Conservation (phyloP, 2,329 filamentous ascomycete genomes). For the Cladosporium velox region DNA sequence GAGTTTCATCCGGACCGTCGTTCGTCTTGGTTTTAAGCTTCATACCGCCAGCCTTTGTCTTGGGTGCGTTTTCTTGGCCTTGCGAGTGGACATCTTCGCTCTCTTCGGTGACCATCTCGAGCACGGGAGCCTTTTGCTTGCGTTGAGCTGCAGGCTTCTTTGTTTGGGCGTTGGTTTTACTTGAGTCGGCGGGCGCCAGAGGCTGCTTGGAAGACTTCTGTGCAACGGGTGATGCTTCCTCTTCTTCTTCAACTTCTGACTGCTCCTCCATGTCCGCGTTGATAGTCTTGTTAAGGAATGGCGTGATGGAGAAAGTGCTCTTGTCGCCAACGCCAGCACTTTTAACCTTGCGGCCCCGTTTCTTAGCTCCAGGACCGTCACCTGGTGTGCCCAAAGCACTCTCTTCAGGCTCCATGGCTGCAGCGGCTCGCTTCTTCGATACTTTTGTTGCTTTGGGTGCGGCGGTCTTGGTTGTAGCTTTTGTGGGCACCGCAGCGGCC, state of each 20-base stretch:
- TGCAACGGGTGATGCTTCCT: conserved; percentile 30
- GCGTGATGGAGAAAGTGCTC: conserved; percentile 90
- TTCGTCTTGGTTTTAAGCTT: conserved; percentile 44
- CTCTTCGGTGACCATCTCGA: conserved; percentile 50
- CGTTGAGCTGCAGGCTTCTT: conserved; percentile 42
- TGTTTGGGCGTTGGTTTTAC: conserved; percentile 43
- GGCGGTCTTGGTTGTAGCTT: conserved; percentile 39
- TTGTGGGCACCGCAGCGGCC: conserved; percentile 8
- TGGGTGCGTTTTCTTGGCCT: conserved; percentile 40
- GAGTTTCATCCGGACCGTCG: conserved; percentile 34
- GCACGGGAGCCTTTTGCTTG: conserved; percentile 42
- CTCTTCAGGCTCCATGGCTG: conserved; percentile 49
- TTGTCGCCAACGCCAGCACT: conserved; percentile 74
- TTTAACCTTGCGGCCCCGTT: conserved; percentile 50
- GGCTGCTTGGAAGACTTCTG: conserved; percentile 42
- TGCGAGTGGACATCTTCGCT: conserved; percentile 40
- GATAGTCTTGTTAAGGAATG: conserved; percentile 78
- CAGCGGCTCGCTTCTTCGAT: conserved; percentile 46
- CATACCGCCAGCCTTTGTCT: conserved; percentile 33
- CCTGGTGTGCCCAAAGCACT: conserved; percentile 53
- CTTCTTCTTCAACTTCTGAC: conserved; percentile 31
- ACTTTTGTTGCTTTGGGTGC: conserved; percentile 41
- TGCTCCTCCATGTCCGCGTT: conserved; percentile 47
- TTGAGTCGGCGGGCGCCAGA: conserved; percentile 47
- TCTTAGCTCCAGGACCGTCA: conserved; percentile 48